Evolutionary conservation across 805 yeast species (phyloP).

Genomic region (Kodamaea nitidulidarum): DNA sequence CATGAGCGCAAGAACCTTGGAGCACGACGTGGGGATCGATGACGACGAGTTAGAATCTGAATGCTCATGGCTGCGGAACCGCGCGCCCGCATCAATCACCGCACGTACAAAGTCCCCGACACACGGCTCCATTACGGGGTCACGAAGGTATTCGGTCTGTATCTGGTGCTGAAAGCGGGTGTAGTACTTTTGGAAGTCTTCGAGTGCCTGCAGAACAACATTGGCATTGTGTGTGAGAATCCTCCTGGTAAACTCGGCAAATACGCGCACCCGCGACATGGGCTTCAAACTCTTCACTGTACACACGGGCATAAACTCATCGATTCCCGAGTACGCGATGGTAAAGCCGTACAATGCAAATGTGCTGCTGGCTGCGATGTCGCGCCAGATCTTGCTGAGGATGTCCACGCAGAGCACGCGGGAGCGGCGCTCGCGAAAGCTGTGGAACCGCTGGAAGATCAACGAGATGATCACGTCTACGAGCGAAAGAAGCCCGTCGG

Average conservation of each 20-base stretch:
- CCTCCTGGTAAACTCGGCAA: conserved; percentile 53
- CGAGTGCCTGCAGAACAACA: conserved; percentile 69
- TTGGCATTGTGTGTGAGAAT: conserved; percentile 60
- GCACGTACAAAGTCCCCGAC: conserved; percentile 49
- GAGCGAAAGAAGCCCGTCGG: conserved; percentile 57
- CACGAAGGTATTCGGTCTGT: conserved; percentile 40
- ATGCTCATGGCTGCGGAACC: conserved; percentile 35
- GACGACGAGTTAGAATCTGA: no score
- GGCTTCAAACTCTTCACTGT: conserved; percentile 11
- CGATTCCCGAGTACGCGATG: conserved; percentile 36
- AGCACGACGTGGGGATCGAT: conserved; percentile 56
- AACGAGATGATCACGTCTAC: conserved; percentile 73
- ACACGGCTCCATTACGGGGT: conserved; percentile 22
- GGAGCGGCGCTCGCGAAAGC: conserved; percentile 43
- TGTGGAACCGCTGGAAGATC: conserved; percentile 62
- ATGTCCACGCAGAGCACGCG: conserved; percentile 51
- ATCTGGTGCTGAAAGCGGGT: conserved; percentile 47
- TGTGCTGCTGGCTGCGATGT: conserved; percentile 31
- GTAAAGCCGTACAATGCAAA: conserved; percentile 54
- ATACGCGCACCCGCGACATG: conserved; percentile 17
- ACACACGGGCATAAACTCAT: conserved; percentile 17
- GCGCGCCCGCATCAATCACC: conserved; percentile 53
- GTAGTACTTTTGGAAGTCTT: conserved; percentile 56
- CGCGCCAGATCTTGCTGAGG: conserved; percentile 34
- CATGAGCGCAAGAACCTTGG: conserved; percentile 66